Evolutionary conservation across 768 basidiomycete species (phyloP), one percentile per base, ranked within the genome.

Genomic region (Coprinopsis strossmayeri): DNA sequence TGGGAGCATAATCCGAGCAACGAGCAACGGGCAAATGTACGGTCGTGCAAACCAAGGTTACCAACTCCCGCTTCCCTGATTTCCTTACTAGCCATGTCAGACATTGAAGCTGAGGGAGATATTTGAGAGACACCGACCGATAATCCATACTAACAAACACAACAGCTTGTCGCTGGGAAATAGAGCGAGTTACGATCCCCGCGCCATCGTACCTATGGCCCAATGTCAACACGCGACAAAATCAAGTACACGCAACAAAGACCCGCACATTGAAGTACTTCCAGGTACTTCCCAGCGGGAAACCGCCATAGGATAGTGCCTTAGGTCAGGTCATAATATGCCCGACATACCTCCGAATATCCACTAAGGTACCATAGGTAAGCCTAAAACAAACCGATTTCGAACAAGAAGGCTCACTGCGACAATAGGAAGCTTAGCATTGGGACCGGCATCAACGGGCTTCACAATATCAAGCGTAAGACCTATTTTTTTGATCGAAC

Each of bases 1-100:
- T n/a, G n/a, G n/a, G n/a, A n/a, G n/a, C n/a, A n/a, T n/a, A n/a
- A n/a, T n/a, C n/a, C n/a, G n/a, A n/a, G n/a, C n/a, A n/a, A n/a
- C n/a, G n/a, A n/a, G n/a, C n/a, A n/a, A n/a, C n/a, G n/a, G n/a
- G n/a, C n/a, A n/a, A n/a, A 65, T 77, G 60, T 55, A 79, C 79
- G 79, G 64, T 86, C 83, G 49, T 74, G 76, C 20, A 87, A 64
- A n/a, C 84, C 84, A 18, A 84, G 66, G 57, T 86, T 87, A 1
- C 76, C 78, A 5, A 77, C 65, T 1, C 73, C 74, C 2, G 72
- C 78, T 3, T 62, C 67, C 41, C 70, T 73, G 1, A 79, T 70
- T 63, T 81, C 77, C 52, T 71, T 65, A 35, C 77, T 65, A 0
- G 71, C 69, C 32, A 80, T 51, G n/a, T n/a, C n/a, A n/a, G n/a